Conservation (phyloP, 139 green algal genomes). For the Dunaliella sp. region DNA sequence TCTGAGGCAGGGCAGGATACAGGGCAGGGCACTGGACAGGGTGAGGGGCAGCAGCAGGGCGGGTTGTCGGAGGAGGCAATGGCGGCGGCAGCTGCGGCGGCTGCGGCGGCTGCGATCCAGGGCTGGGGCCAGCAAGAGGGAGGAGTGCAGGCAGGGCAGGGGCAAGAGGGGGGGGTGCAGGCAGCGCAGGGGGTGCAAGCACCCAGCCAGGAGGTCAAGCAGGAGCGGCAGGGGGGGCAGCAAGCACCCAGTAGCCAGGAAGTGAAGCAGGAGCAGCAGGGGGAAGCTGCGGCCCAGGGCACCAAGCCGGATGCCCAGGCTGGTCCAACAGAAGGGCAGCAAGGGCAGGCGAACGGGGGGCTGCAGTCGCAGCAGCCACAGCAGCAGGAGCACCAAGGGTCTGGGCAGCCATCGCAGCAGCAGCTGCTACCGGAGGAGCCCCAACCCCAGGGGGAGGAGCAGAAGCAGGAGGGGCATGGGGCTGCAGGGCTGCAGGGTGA, state of each 20-base stretch:
- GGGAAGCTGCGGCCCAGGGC: too few relatives aligned
- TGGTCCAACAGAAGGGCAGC: too few relatives aligned
- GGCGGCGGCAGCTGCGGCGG: not conserved
- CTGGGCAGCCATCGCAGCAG: not conserved
- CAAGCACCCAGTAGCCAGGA: too few relatives aligned
- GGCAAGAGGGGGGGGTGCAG: not conserved
- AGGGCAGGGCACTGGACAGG: not conserved
- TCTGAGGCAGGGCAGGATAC: too few relatives aligned
- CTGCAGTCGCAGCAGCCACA: not conserved
- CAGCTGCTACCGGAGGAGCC: not conserved
- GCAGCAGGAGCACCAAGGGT: not conserved
- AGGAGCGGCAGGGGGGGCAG: too few relatives aligned
- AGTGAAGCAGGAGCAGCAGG: too few relatives aligned
- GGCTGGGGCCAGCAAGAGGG: too few relatives aligned
- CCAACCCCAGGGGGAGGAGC: not conserved
- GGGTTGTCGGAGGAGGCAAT: not conserved
- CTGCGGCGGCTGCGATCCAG: not conserved
- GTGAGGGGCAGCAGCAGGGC: not conserved
- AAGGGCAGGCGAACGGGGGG: too few relatives aligned
- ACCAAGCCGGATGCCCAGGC: too few relatives aligned
- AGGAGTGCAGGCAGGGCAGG: not conserved
- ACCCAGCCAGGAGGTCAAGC: not conserved
- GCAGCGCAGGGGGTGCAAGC: not conserved
- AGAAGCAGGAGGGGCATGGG: not conserved
- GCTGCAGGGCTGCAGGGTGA: too few relatives aligned